Evolutionary conservation across 2,329 filamentous ascomycete species (phyloP), one percentile per base, ranked within the genome.

Genomic region (Alternaria sp.): DNA sequence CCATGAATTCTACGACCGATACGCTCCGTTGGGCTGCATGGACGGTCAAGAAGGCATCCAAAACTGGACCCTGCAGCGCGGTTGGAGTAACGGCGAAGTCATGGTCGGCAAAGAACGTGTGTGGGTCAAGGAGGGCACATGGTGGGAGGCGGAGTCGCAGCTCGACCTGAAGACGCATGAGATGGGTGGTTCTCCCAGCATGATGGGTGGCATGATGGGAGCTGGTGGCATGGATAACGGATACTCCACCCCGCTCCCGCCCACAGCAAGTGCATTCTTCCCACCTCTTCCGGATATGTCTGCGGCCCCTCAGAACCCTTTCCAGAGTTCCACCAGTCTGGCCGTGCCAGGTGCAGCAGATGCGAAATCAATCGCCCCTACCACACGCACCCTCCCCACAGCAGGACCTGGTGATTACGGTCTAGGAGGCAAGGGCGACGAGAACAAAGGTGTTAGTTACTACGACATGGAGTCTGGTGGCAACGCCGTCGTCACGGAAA

Each of bases 121-220:
- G 45, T 99, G 96, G 96, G 94, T 98, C 84, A 89, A 95, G 53
- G 96, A 99, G 80, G 87, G 84, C 61, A 92, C 94, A 3, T 99
- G 96, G 95, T 98, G 95, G 95, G 95, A 98, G 80, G 95, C 94
- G 6, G 96, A 99, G 82, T 92, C 88, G 65, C 97, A 97, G 91
- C 89, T 98, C 26, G 96, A 99, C 74, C 85, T 96, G 72, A 95
- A 96, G 80, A 88, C 90, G 1, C 84, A 86, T 57, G 87, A 89
- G 28, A 77, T 80, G 21, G 60, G 54, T 61, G 60, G 52, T 62
- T 63, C 68, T 7, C 57, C 65, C 28, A 80, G 68, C 62, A 83
- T 81, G 77, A 78, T 84, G 7, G 84, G 82, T 49, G 82, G 85
- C 62, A 84, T 87, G 77, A 81, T 87, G 62, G 84, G 83, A 26